phyloP scores from a whole-genome alignment of 2,329 filamentous ascomycete species.

The Atkinsonella hypoxylon region DNA sequence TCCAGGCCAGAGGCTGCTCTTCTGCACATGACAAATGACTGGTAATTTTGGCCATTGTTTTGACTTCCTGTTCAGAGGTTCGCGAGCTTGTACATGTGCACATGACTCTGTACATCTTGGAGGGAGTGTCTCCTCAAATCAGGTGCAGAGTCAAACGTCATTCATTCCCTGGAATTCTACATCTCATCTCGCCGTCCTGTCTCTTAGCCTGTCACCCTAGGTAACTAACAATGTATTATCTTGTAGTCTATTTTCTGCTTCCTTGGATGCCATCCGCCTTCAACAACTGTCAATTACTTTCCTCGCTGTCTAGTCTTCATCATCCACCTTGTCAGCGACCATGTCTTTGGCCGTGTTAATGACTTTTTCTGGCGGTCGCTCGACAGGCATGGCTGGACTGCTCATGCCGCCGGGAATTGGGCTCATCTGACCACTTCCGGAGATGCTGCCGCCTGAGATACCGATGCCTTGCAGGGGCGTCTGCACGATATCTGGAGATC shows the following conservation, averaged over 20 bases:
- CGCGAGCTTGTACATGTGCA: not conserved
- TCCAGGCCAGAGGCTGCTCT: not conserved
- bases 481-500: conserved; percentile 68
- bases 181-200: not conserved
- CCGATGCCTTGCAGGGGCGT: conserved; percentile 51
- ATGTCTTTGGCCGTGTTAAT: conserved; percentile 37
- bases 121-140: no score
- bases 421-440: conserved; percentile 25
- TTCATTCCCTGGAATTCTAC: not conserved
- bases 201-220: no score
- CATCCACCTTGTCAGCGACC: conserved; percentile 39
- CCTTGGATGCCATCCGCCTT: not conserved
- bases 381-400: conserved; percentile 31
- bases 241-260: not conserved
- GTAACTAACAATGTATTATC: not conserved
- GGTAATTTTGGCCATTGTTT: not conserved
- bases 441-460: conserved; percentile 14
- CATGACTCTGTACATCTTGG: not conserved
- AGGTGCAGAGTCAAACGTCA: no score
- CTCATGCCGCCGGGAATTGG: conserved; percentile 36
- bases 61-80: not conserved
- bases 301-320: conserved; percentile 30
- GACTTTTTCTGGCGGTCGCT: conserved; percentile 35
- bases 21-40: not conserved
- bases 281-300: not conserved